Evolutionary conservation across 1,139 yeast genomes (phyloP), one percentile per base, ranked within the genome.

Genomic region (Yamadazyma sp.): DNA sequence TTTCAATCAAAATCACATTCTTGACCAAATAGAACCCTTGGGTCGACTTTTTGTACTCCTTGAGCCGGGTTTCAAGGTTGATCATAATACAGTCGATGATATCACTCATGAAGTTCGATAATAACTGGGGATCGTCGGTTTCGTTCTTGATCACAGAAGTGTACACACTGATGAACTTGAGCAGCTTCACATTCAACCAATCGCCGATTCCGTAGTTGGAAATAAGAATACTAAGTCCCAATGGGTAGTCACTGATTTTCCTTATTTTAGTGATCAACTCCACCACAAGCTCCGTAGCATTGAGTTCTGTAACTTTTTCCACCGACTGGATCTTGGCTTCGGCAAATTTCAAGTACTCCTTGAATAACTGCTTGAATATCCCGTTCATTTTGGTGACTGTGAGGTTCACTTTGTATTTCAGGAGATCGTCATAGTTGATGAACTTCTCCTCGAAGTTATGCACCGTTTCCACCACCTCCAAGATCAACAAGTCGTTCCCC

Each of bases 1-100:
- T 86, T 54, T 89, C 96, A 23, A 87, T 74, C 48, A 88, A 70
- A 26, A 85, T 77, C 40, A 86, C 64, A 54, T 89, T 88, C 42
- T 84, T 81, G 18, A 89, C 68, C 34, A 89, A 61, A 52, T 83
- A 79, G 49, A 80, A 78, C 2, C 97, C 97, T 47, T 78, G 70
- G 8, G 73, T 70, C 30, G 76, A 70, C 45, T 79, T 80, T 47
- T 68, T 65, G 42, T 70, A 45, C n/a, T 52, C 51, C 67, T 74
- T 43, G 73, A 87, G 56, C 64, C 79, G 50, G 61, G 70, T 58
- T 73, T 90, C 62, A 71, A 70, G 52, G 40, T 76, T 75, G 29
- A 84, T 68, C 56, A 83, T 71, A 26, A 86, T 70, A 29, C 82
- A 81, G 57, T 88, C 96, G 34, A 89, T 74, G 27, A 85, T 72